Evolutionary conservation across 495 filamentous ascomycete genomes (phyloP).

Genomic region (Parathielavia hyrcaniae): DNA sequence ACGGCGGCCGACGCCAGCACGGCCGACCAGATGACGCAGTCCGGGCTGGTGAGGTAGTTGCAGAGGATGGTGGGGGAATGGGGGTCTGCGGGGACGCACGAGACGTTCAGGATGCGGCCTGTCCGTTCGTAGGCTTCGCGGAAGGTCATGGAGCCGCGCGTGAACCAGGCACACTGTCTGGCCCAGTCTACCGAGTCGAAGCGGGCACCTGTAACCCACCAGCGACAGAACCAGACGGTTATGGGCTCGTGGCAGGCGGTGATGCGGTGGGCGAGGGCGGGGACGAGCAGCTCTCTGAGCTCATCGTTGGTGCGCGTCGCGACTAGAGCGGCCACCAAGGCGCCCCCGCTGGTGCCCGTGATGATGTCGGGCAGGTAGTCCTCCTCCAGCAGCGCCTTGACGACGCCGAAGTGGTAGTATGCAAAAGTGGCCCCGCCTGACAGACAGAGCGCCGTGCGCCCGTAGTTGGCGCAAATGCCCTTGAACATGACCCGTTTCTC

Average conservation of each 20-base stretch:
- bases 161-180: constrained; percentile 77
- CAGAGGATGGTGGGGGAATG: constrained; percentile 85
- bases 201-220: constrained; percentile 86
- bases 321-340: constrained; percentile 80
- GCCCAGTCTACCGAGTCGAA: constrained; percentile 96
- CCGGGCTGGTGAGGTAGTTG: constrained; percentile 89
- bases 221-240: constrained; percentile 69
- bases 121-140: constrained; percentile 91
- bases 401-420: constrained; percentile 93
- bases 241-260: constrained; percentile 75
- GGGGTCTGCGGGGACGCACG: constrained; percentile 94
- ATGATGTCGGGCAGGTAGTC: constrained; percentile 84
- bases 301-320: constrained; percentile 90
- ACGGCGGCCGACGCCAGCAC: constrained; percentile 94
- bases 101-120: constrained; percentile 89
- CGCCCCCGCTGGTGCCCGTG: constrained; percentile 90
- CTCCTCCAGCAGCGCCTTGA: constrained; percentile 84
- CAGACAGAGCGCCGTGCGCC: constrained; percentile 84
- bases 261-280: constrained; percentile 76
- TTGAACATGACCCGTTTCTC: constrained; percentile 82
- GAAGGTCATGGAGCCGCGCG: constrained; percentile 84
- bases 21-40: constrained; percentile 98
- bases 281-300: constrained; percentile 74
- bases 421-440: constrained; percentile 94
- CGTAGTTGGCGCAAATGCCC: constrained; percentile 82